Evolutionary conservation across 306 rosid species (phyloP), one percentile per base, ranked within the genome.

Genomic region (Senna tora): DNA sequence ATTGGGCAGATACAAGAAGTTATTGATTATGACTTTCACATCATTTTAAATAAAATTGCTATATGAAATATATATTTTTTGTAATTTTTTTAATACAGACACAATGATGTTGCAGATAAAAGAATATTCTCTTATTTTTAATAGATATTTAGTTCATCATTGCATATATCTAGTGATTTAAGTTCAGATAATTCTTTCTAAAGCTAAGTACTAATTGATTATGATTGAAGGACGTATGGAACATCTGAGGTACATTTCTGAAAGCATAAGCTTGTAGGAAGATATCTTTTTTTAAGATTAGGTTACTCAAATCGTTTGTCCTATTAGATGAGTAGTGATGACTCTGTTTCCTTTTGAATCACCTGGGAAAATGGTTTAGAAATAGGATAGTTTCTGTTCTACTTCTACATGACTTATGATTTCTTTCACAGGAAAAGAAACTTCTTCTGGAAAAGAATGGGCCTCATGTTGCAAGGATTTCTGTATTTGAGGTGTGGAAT

Each of bases 381-480:
- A 56, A 64, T 70, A 46, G 50, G 54, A 16, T 47, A 15, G 12
- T 61, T 32, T 32, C 64, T 69, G 66, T 71, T 63, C 30, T 25
- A 25, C 30, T n/a, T n/a, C 14, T 33, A 4, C 46, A 49, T 59
- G 51, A 65, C 70, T 69, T 10, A 32, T 72, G 43, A 67, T 71
- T 74, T 75, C 58, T 73, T 69, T 58, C 25, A 17, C 94, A 94
- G 97, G 91, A 83, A 76, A 91, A 91, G 79, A 94, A 94, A 78
- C 88, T 94, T 84, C 89, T 91, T 60, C 76, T 94, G 87, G 97
- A 94, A 43, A 85, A 83, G 70, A 81, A 81, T 25, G 97, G 97
- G 56, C 87, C 98, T 77, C 96, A 75, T 83, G 62, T 89, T 80
- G 96, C 87, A 56, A 84, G 96, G 74, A 81, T 94, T 65, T 91